phyloP scores from a whole-genome alignment of 192 early-diverging fungal genomes.

The Pilaira anomala region DNA sequence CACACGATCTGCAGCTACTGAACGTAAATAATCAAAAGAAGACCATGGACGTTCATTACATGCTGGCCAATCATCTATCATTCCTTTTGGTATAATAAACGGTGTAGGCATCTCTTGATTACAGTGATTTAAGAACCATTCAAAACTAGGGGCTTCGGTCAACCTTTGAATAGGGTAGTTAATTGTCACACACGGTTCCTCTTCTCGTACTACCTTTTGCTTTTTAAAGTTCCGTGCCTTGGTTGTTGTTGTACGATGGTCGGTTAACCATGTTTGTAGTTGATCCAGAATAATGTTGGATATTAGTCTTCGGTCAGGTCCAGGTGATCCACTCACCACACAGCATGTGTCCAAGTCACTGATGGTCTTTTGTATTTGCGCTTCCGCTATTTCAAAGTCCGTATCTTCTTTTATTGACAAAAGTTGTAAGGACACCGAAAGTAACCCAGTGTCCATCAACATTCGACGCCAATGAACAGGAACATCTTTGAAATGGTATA shows the following conservation, averaged over 20 bases:
- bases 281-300: slow-evolving; percentile 21
- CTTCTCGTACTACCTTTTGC: not conserved
- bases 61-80: slow-evolving; percentile 69
- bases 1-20: slow-evolving; percentile 60
- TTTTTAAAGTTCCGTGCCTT: not conserved
- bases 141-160: slow-evolving; percentile 15
- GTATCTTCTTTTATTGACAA: not conserved
- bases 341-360: slow-evolving; percentile 49
- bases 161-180: slow-evolving; percentile 10
- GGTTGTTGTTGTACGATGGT: not conserved
- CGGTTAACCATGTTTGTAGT: slow-evolving; percentile 22
- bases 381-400: slow-evolving; percentile 6
- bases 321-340: slow-evolving; percentile 56
- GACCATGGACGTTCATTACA: slow-evolving; percentile 55
- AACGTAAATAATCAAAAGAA: slow-evolving; percentile 55
- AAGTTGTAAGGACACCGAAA: slow-evolving; percentile 20
- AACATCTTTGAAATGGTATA: slow-evolving; percentile 48
- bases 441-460: slow-evolving; percentile 48
- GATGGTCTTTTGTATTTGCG: slow-evolving; percentile 31
- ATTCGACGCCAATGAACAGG: slow-evolving; percentile 48
- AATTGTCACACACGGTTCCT: not conserved
- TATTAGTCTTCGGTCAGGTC: slow-evolving; percentile 18
- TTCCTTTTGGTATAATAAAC: slow-evolving; percentile 47
- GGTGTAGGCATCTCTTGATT: slow-evolving; percentile 30
- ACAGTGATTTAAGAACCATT: slow-evolving; percentile 19